These are phyloP conservation scores for Prunus kanzakura DNA, from an alignment of 306 rosid genomes.

Conservation along the genomic window DNA sequence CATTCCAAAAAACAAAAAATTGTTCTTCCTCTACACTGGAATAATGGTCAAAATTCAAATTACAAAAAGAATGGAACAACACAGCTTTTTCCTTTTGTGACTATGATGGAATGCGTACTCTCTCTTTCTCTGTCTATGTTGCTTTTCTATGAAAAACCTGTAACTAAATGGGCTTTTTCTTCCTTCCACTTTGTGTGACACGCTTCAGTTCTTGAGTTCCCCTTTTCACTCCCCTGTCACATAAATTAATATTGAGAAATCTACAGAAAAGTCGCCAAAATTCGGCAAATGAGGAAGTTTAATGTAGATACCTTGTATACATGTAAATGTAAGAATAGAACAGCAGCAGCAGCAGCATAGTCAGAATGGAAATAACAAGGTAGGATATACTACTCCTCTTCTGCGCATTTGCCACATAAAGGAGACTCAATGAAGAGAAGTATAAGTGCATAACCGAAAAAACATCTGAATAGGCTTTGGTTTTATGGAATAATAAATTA, in stretches of 20 bases:
- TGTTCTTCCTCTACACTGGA: not conserved
- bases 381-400: slow-evolving; percentile 49
- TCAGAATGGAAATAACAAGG: slow-evolving; percentile 45
- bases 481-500: not conserved
- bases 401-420: slow-evolving; percentile 35
- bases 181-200: slow-evolving; percentile 43
- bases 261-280: slow-evolving; percentile 11
- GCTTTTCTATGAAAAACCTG: not conserved
- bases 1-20: not conserved
- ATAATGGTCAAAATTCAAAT: not conserved
- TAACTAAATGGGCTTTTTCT: slow-evolving; percentile 63
- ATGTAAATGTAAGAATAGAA: slow-evolving; percentile 59
- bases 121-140: not conserved
- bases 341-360: slow-evolving; percentile 46
- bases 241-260: slow-evolving; percentile 9
- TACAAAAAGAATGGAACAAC: not conserved
- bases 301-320: slow-evolving; percentile 54
- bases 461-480: not conserved
- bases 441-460: not conserved
- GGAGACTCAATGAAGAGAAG: not conserved
- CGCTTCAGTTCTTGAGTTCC: slow-evolving; percentile 54
- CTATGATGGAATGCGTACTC: not conserved
- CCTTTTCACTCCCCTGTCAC: slow-evolving; percentile 59
- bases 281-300: slow-evolving; percentile 5
- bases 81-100: not conserved